Evolutionary conservation across 345 rosid genomes (phyloP), one percentile per base, ranked within the genome.

Genomic region (Lepidium africanum): DNA sequence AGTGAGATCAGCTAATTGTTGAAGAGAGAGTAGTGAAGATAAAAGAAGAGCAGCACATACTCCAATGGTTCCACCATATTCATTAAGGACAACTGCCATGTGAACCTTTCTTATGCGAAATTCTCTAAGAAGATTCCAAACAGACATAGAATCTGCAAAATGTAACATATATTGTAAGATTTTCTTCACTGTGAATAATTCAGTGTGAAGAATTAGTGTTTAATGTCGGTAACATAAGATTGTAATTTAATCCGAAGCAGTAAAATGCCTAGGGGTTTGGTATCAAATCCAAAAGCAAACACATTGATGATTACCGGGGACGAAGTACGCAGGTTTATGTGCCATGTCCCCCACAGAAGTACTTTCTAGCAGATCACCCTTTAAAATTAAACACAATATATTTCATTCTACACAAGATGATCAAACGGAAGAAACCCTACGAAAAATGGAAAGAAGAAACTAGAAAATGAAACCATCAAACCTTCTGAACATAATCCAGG

Each of bases 71-170:
- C 99, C 99, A 63, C 97, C 99, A 67, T 91, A 94, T 78, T 89
- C 99, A 33, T 94, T 91, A 46, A 94, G 97, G 64, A 91, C 99
- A 63, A 94, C 96, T 49, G 96, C 99, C 96, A 94, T 91, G 83
- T 94, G 96, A 79, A 94, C 97, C 82, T 94, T 94, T 77, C 97
- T 86, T 80, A 91, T 94, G 59, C 97, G 93, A 38, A 94, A 91
- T 79, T 94, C 99, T 80, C 97, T 86, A 51, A 94, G 96, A 81
- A 94, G 99, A 82, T 94, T 91, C 97, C 99, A 91, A 76, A 94
- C 99, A 32, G 95, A 89, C 99, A 94, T 94, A 61, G 99, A 91
- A 86, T 94, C 99, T 89, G 91, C 80, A 82, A 63, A 72, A 66
- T 36, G 49, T 53, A 56, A 75, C 61, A 47, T 43, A 36, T 49